Conservation (phyloP, 306 rosid genomes). For the Quillaja saponaria region DNA sequence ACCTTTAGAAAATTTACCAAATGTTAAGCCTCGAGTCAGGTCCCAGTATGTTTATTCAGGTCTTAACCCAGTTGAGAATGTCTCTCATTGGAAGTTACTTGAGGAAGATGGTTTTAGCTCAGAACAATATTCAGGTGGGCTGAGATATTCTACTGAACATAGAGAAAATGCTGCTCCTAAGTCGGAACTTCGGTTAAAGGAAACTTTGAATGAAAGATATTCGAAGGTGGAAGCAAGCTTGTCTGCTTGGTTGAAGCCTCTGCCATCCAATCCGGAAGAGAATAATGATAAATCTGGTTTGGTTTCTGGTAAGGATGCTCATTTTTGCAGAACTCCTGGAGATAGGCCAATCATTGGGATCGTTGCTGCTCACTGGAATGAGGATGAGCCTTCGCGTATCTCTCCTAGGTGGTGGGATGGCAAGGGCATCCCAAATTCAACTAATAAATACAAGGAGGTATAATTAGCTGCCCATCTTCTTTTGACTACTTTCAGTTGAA, state of each 20-base stretch:
- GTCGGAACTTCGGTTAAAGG: slow-evolving; percentile 35
- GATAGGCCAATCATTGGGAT: slow-evolving; percentile 72
- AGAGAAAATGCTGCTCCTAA: slow-evolving; percentile 44
- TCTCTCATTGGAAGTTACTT: slow-evolving; percentile 41
- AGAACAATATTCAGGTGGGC: slow-evolving; percentile 46
- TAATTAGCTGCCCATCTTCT: not conserved
- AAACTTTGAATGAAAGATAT: slow-evolving; percentile 38
- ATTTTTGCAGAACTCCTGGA: slow-evolving; percentile 51
- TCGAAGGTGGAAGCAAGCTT: slow-evolving; percentile 61
- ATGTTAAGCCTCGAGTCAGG: slow-evolving; percentile 59
- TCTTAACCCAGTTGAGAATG: slow-evolving; percentile 43
- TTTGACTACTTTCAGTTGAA: slow-evolving; percentile 9
- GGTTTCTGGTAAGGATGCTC: slow-evolving; percentile 29
- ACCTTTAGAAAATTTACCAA: slow-evolving; percentile 48
- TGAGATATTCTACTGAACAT: slow-evolving; percentile 44
- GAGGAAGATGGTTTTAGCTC: slow-evolving; percentile 48
- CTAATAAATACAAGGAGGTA: slow-evolving; percentile 92
- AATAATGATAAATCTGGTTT: slow-evolving; percentile 31
- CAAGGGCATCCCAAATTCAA: slow-evolving; percentile 91
- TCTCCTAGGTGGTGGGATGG: slow-evolving; percentile 79
- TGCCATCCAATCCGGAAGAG: slow-evolving; percentile 38
- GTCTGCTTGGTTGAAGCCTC: slow-evolving; percentile 67
- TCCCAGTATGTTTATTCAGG: slow-evolving; percentile 65
- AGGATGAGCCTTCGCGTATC: slow-evolving; percentile 50
- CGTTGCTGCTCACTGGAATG: slow-evolving; percentile 80